Base-by-base conservation (phyloP, 306 rosid genomes). In the Sindora glabra region DNA sequence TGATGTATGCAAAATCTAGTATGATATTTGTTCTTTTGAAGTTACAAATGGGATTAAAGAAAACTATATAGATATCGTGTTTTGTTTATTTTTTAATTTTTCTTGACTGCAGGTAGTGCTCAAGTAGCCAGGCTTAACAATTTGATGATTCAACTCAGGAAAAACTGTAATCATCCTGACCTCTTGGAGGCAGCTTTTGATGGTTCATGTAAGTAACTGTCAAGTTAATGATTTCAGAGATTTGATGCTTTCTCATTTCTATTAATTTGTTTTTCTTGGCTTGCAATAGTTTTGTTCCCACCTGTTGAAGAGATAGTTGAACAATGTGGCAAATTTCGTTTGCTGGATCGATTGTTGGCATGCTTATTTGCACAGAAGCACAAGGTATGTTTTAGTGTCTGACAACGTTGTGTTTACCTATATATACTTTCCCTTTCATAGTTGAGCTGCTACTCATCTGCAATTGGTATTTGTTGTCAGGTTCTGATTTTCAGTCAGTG, bases 131-230 rank as follows among this genome's bases (percentile, higher is more conserved):
- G 19, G 47, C 59, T 94, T 71, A 76, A 79, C 67, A 86, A 84
- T 77, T 54, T 94, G 86, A 32, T 68, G 59, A 4, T 94, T 74
- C 99, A 94, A 62, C 99, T 94, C 70, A 81, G 99, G 68, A 94
- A 94, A 79, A 86, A 80, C 76, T 94, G 99, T 73, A 84, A 80
- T 80, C 99, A 89, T 80, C 99, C 99, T 17, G 99, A 94, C 62
- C 84, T 94, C 48, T 50, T 94, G 59, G 84, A 84, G 51, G 73
- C 95, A 1, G 76, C 68, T 30, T 82, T 66, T 71, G 89, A 86
- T 55, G 75, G 51, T 52, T 78, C 95, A 19, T 57, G 99, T 94
- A 61, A 25, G 56, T 68, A 29, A 14, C 62, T 36, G 38, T 0
- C 34, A 29, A 27, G 50, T 39, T 6, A 18, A 36, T 76, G 22